Base-by-base conservation (phyloP, 2,329 filamentous ascomycete species). In the Grosmannia penicillata region DNA sequence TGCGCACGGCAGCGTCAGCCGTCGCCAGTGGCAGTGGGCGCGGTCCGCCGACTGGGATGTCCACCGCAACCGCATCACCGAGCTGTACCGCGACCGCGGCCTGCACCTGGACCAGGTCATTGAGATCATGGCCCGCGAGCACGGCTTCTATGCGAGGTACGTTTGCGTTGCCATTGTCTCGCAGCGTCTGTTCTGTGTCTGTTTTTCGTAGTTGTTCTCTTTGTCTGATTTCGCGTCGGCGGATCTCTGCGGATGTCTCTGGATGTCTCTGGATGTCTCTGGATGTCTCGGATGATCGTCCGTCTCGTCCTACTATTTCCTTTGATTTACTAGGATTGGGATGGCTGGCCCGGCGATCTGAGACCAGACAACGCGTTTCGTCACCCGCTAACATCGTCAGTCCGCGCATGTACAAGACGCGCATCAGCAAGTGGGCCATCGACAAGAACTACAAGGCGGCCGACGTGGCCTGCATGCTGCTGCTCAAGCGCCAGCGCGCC, bases 381-480 rank as follows among this genome's bases (percentile, higher is more conserved):
- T n/a, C n/a, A n/a, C n/a, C n/a, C n/a, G n/a, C n/a, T n/a, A n/a
- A 8, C 21, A 7, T 27, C n/a, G 7, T 21, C 19, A 53, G 51
- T n/a, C 44, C 48, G 18, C 50, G 53, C 8, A 57, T 57, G 54
- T 57, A 54, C 48, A 52, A 55, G 36, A 52, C 50, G 2, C 48
- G 54, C 13, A 53, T 56, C 41, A 53, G 49, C 43, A 51, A 51
- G 26, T 57, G 54, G 54, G 49, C 47, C 3, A 43, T 56, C 8
- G 47, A 53, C 34, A 57, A 57, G 45, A 54, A 54, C 39, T 47
- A 52, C 39, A 56, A 53, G 42, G 48, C 47, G 0, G 33, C 44
- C n/a, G 49, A 54, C 39, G 53, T 56, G 2, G 45, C 48, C 22
- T 41, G 46, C 23, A 48, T 55, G 43, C 35, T 51, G 8, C 42